A percentile compares a stretch with the other conserved stretches of the same genome.
Conservation (phyloP, 257 asterid genomes). For the Linderniella brevidens region DNA sequence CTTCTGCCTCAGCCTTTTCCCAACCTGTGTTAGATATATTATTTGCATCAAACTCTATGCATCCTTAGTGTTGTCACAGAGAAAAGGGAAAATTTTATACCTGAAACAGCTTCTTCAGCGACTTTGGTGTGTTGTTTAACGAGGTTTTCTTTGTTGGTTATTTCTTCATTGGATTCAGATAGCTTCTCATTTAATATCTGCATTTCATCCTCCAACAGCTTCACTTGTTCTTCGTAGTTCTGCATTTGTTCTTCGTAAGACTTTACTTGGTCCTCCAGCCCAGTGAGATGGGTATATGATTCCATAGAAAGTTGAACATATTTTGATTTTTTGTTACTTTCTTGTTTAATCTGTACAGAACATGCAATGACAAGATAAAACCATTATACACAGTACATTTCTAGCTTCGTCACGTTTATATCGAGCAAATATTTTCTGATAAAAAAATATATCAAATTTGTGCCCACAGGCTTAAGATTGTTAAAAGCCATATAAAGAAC, state of each 20-base stretch:
- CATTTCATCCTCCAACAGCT: conserved; percentile 49
- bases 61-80: background rate
- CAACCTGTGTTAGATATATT: conserved; percentile 47
- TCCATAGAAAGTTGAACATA: conserved; percentile 93
- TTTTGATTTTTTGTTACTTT: conserved; percentile 51
- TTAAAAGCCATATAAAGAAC: background rate
- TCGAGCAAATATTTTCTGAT: background rate
- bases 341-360: conserved; percentile 38
- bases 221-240: conserved; percentile 50
- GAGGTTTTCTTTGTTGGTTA: conserved; percentile 58
- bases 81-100: conserved; percentile 17
- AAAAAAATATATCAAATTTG: background rate
- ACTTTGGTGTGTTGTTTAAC: conserved; percentile 96
- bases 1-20: conserved; percentile 98
- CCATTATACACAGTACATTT: background rate
- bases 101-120: conserved; percentile 99
- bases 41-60: background rate
- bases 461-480: background rate
- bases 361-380: background rate
- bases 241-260: conserved; percentile 55
- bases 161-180: conserved; percentile 55
- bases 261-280: conserved; percentile 82
- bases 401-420: background rate
- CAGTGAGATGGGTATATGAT: conserved; percentile 81
- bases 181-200: conserved; percentile 65